Percentiles rank a stretch among this genome's conserved stretches.
Evolutionary conservation across 2,329 filamentous ascomycete species (phyloP).

Genomic region (Trichophyton rubrum): DNA sequence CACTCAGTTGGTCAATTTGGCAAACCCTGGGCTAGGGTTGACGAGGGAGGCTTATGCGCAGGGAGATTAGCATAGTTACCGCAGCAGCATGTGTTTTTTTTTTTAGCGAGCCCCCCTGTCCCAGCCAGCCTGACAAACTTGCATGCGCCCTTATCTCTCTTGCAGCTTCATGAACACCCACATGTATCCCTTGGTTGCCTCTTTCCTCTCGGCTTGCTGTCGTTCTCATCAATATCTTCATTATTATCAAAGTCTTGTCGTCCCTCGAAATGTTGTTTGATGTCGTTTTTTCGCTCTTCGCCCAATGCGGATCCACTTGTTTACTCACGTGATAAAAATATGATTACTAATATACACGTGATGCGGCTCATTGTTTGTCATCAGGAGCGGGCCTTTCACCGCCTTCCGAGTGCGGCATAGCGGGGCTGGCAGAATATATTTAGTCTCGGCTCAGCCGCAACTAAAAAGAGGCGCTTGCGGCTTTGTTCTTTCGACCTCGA

Average conservation of each 20-base stretch:
- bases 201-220: neutral
- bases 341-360: neutral
- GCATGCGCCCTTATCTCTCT: neutral
- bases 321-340: neutral
- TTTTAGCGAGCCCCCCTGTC: neutral
- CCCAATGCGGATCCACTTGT: neutral
- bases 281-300: neutral
- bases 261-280: neutral
- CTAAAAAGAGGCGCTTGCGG: neutral
- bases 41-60: neutral
- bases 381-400: neutral
- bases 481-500: neutral
- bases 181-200: neutral
- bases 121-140: neutral
- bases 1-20: neutral
- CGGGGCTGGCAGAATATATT: neutral
- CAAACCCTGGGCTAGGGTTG: neutral
- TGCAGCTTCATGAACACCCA: neutral
- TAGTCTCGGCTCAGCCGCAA: neutral
- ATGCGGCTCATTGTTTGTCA: neutral
- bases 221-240: neutral
- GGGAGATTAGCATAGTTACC: neutral
- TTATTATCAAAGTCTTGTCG: neutral
- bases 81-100: neutral
- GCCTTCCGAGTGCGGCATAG: neutral